These are phyloP conservation scores for Tympanopsis confertula DNA, from an alignment of 2,329 filamentous ascomycete genomes.

Conservation along the genomic window DNA sequence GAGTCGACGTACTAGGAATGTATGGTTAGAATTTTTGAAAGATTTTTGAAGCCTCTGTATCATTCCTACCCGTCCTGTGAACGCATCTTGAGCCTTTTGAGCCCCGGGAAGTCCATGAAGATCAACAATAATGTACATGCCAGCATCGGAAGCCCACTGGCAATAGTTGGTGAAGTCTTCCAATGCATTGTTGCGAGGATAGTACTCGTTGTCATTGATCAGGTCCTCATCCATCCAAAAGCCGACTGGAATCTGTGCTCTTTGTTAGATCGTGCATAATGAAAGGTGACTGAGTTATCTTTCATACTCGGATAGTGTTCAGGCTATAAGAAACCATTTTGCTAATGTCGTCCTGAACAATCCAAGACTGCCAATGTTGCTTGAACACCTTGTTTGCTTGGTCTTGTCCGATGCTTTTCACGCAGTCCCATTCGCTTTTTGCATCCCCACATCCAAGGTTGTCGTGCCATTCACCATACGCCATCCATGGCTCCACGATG, in stretches of 20 bases:
- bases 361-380: constrained; percentile 36
- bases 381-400: constrained; percentile 32
- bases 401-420: constrained; percentile 31
- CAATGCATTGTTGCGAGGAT: constrained; percentile 20
- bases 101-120: constrained; percentile 38
- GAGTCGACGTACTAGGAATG: constrained; percentile 10
- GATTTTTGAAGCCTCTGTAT: no score
- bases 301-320: constrained; percentile 39
- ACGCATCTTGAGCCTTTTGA: constrained; percentile 29
- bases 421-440: constrained; percentile 42
- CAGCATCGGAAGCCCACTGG: constrained; percentile 32
- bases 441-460: constrained; percentile 30
- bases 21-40: no score
- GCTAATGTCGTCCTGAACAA: constrained; percentile 33
- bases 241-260: constrained; percentile 41
- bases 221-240: constrained; percentile 41
- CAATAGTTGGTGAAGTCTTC: constrained; percentile 31
- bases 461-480: constrained; percentile 25
- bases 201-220: constrained; percentile 33
- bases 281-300: no score
- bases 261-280: no score
- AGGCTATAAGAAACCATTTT: constrained; percentile 35
- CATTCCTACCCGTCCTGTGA: constrained; percentile 28
- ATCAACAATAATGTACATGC: constrained; percentile 40
- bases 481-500: constrained; percentile 42